Conservation (phyloP, 352 stramenopile genomes). For the Globisporangium yorkense region DNA sequence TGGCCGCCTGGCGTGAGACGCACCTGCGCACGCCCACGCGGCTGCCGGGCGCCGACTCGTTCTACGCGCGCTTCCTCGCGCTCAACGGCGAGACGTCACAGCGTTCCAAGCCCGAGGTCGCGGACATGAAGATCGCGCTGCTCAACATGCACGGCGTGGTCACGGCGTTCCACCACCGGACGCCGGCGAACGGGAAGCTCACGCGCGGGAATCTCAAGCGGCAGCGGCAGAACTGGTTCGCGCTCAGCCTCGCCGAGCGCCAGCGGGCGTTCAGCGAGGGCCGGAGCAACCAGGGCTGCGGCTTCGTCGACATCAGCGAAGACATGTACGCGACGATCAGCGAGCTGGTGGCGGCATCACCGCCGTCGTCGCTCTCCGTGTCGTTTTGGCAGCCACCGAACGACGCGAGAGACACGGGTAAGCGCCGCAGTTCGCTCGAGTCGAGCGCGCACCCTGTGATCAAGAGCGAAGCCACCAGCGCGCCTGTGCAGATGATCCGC, state of each 20-base stretch:
- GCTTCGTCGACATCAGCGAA: slow-evolving; percentile 9
- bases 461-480: background rate
- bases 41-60: slow-evolving; percentile 3
- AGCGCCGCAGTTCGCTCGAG: slow-evolving; percentile 1
- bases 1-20: slow-evolving; percentile 9
- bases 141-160: slow-evolving; percentile 11
- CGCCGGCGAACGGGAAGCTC: slow-evolving; percentile 5
- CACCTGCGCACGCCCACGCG: slow-evolving; percentile 6
- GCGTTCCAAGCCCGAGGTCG: slow-evolving; percentile 13
- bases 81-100: slow-evolving; percentile 9
- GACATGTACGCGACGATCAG: slow-evolving; percentile 9
- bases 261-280: background rate
- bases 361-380: background rate
- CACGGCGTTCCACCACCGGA: slow-evolving; percentile 1
- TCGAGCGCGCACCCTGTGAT: background rate
- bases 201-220: slow-evolving; percentile 7
- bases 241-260: background rate
- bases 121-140: slow-evolving; percentile 9
- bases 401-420: background rate
- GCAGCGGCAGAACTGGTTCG: slow-evolving; percentile 13
- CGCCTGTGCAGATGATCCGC: background rate
- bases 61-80: slow-evolving; percentile 13
- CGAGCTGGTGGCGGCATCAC: slow-evolving; percentile 1
- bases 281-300: background rate
- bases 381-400: background rate